A percentile compares a stretch with the other conserved stretches of the same genome.
Conservation (phyloP, 2,329 filamentous ascomycete species). For the Rhynchosporium graminicola region DNA sequence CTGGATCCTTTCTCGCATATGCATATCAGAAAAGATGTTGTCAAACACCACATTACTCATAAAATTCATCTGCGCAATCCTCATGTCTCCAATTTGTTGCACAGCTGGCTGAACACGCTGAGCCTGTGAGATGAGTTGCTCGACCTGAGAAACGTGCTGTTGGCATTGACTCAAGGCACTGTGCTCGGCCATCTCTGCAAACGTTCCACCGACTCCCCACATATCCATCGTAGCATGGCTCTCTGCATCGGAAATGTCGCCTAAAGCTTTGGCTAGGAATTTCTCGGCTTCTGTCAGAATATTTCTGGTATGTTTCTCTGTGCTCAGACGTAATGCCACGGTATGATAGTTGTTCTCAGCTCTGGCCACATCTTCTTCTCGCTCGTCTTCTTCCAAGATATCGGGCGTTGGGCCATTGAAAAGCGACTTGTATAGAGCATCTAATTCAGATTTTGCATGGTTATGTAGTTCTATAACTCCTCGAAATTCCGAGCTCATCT, state of each 20-base stretch:
- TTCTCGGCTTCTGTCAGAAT: constrained; percentile 45
- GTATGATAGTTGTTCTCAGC: constrained; percentile 45
- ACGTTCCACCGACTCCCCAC: constrained; percentile 49
- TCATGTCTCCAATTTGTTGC: constrained; percentile 43
- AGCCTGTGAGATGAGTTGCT: constrained; percentile 46
- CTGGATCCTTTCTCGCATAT: constrained; percentile 55
- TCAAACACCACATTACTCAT: constrained; percentile 57
- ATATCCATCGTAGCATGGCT: constrained; percentile 48
- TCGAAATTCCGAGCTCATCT: constrained; percentile 43
- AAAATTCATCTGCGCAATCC: constrained; percentile 49
- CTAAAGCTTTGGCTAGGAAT: constrained; percentile 42
- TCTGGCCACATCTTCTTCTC: constrained; percentile 44
- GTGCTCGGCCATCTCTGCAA: constrained; percentile 55
- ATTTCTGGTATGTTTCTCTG: constrained; percentile 46
- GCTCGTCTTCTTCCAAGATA: constrained; percentile 54
- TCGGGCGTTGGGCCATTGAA: constrained; percentile 55
- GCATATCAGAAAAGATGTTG: constrained; percentile 54
- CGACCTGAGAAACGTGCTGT: constrained; percentile 45
- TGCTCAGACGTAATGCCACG: constrained; percentile 42
- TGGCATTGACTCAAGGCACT: constrained; percentile 52
- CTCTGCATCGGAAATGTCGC: constrained; percentile 47
- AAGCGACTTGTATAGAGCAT: constrained; percentile 54
- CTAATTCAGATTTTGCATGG: constrained; percentile 49
- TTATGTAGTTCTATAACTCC: constrained; percentile 42
- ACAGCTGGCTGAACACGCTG: constrained; percentile 45